Evolutionary conservation across 2,329 filamentous ascomycete species (phyloP).

Genomic region (Diaporthe velutina): DNA sequence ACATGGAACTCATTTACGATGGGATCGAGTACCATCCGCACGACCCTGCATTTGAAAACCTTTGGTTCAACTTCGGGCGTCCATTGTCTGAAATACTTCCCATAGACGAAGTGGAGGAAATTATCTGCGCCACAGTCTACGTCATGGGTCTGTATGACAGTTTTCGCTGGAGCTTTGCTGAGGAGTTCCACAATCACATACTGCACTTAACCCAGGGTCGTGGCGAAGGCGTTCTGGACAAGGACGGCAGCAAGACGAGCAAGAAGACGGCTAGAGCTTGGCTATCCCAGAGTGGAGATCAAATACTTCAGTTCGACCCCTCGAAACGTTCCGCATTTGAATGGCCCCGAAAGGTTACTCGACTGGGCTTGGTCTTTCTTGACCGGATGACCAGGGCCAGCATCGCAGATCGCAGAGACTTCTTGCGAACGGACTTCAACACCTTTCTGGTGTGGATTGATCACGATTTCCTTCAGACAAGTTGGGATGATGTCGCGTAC

Average conservation of each 20-base stretch:
- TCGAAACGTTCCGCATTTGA: background rate
- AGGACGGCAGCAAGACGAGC: rapidly evolving
- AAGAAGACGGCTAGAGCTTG: rapidly evolving
- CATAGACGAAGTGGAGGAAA: background rate
- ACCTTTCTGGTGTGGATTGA: rapidly evolving
- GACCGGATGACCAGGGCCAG: background rate
- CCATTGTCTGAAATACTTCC: background rate
- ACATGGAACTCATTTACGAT: too few species aligned
- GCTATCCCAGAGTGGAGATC: background rate
- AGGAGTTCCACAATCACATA: background rate
- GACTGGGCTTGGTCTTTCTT: background rate
- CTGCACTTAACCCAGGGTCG: rapidly evolving
- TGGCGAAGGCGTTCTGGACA: background rate
- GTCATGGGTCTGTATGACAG: background rate
- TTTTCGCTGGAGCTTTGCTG: background rate
- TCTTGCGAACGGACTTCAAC: background rate
- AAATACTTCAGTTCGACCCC: background rate
- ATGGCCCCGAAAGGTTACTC: background rate
- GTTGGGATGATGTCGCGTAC: background rate
- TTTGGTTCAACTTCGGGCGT: too few species aligned
- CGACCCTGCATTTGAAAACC: too few species aligned
- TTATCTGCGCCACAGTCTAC: background rate
- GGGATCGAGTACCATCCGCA: too few species aligned
- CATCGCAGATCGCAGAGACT: background rate
- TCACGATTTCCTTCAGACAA: rapidly evolving